Percentiles rank a stretch among this genome's conserved stretches.
Evolutionary conservation across 257 asterid genomes (phyloP).

Genomic region (Petunia axillaris): DNA sequence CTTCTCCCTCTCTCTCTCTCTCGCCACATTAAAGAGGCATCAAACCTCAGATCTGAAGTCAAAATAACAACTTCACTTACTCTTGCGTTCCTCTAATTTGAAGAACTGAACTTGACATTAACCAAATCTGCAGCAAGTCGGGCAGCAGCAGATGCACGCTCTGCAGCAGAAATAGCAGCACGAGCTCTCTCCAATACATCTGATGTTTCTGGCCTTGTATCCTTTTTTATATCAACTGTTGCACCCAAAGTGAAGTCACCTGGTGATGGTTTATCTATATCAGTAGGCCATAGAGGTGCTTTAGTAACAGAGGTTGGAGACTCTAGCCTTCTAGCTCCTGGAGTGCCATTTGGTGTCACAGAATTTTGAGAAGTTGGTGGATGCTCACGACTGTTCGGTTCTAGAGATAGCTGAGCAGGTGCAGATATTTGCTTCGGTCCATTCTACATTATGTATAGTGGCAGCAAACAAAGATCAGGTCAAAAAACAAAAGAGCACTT

Average conservation of each 20-base stretch:
- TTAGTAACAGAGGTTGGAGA: constrained; percentile 41
- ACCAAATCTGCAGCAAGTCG: constrained; percentile 84
- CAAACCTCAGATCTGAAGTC: not conserved
- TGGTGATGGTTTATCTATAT: constrained; percentile 32
- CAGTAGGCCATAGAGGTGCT: constrained; percentile 32
- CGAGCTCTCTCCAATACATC: constrained; percentile 74
- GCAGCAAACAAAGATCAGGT: not conserved
- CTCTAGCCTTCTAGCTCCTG: constrained; percentile 22
- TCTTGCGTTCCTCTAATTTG: constrained; percentile 43
- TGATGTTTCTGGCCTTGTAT: constrained; percentile 43
- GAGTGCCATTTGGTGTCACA: constrained; percentile 33
- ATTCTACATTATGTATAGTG: constrained; percentile 48
- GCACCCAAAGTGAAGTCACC: constrained; percentile 35
- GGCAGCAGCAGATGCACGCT: constrained; percentile 94
- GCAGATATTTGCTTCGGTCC: constrained; percentile 75
- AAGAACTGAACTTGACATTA: constrained; percentile 42
- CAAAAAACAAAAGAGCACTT: not conserved
- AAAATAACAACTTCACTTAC: constrained; percentile 3
- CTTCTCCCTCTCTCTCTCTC: not conserved
- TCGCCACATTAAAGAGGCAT: not conserved
- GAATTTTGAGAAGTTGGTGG: constrained; percentile 39
- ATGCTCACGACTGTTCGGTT: constrained; percentile 31
- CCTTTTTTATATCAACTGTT: constrained; percentile 30
- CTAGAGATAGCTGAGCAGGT: constrained; percentile 35
- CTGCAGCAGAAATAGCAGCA: constrained; percentile 83